These are phyloP conservation scores for Aspergillus haitiensis DNA, from an alignment of 495 filamentous ascomycete genomes.

Conservation along the genomic window DNA sequence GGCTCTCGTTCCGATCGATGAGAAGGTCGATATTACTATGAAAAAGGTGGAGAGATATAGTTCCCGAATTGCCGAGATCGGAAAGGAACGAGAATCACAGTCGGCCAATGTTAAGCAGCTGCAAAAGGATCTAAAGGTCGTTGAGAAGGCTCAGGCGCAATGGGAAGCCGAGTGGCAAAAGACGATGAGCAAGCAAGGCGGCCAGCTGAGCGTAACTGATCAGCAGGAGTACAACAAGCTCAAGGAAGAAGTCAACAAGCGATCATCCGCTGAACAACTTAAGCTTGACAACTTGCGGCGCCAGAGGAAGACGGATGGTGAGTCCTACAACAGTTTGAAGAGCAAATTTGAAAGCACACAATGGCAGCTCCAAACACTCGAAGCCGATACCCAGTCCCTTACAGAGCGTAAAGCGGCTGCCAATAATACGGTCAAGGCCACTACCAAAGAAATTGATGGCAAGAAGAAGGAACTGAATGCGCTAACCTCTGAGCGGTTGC, in stretches of 20 bases:
- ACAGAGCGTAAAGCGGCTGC: constrained; percentile 63
- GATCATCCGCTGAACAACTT: constrained; percentile 76
- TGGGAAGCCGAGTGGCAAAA: constrained; percentile 88
- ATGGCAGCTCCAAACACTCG: constrained; percentile 68
- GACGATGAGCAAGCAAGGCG: constrained; percentile 78
- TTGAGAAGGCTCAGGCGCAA: constrained; percentile 85
- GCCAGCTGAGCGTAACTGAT: constrained; percentile 80
- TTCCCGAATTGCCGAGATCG: constrained; percentile 65
- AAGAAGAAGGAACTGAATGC: constrained; percentile 91
- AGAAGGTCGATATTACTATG: constrained; percentile 83
- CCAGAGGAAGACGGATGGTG: constrained; percentile 84
- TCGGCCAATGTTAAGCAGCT: constrained; percentile 62
- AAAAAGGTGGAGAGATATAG: constrained; percentile 66
- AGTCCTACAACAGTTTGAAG: constrained; percentile 80
- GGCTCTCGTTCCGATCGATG: constrained; percentile 81
- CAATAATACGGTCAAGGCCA: constrained; percentile 60
- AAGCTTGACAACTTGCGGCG: constrained; percentile 81
- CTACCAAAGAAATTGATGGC: constrained; percentile 71
- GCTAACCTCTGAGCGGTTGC: constrained; percentile 78
- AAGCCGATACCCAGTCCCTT: constrained; percentile 69
- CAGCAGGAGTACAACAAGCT: constrained; percentile 87
- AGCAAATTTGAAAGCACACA: constrained; percentile 79
- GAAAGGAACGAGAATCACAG: constrained; percentile 74
- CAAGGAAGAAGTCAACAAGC: constrained; percentile 81
- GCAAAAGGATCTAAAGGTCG: constrained; percentile 74